Evolutionary conservation across 2,329 filamentous ascomycete genomes (phyloP), one percentile per base, ranked within the genome.

Genomic region (Fusarium sp.): DNA sequence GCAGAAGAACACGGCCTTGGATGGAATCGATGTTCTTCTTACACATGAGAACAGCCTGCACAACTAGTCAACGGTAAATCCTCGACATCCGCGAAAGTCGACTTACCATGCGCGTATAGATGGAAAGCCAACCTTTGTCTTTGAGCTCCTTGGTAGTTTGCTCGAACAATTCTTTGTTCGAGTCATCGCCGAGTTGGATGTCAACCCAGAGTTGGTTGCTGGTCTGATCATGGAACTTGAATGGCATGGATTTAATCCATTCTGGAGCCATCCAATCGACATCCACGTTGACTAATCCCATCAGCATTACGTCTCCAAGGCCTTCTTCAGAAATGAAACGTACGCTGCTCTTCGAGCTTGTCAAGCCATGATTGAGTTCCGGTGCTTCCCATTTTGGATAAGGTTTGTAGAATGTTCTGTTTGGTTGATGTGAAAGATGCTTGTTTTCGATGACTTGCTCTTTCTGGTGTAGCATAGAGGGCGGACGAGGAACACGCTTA

Each of bases 211-310:
- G 80, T 74, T 87, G 85, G 73, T 88, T 88, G 77, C 84, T 86
- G 8, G 86, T 87, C 78, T 86, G 84, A 69, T 87, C 85, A 64
- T 86, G 83, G 32, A 84, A 83, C 8, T 80, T 80, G 66, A 86
- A 82, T 16, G 82, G 81, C 77, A 86, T 83, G n/a, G 76, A 78
- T 62, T 83, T 83, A 68, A 86, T 83, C 73, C 84, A 86, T 19
- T 85, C 83, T 2, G 85, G 83, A 65, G 86, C 86, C 86, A 88
- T 87, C 81, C 84, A 86, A 72, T 88, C 86, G 30, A 87, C 84
- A 67, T 88, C 86, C 60, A 88, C 80, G 37, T 87, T 84, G 64
- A 87, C 86, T 87, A 37, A 11, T 8, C 3, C 2, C 25, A 33
- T 65, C 6, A 64, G 54, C 8, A 10, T 37, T 21, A 21, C 2